A percentile compares a stretch with the other conserved stretches of the same genome.
Conservation (phyloP, 2,329 filamentous ascomycete genomes). For the Neurospora crassa region DNA sequence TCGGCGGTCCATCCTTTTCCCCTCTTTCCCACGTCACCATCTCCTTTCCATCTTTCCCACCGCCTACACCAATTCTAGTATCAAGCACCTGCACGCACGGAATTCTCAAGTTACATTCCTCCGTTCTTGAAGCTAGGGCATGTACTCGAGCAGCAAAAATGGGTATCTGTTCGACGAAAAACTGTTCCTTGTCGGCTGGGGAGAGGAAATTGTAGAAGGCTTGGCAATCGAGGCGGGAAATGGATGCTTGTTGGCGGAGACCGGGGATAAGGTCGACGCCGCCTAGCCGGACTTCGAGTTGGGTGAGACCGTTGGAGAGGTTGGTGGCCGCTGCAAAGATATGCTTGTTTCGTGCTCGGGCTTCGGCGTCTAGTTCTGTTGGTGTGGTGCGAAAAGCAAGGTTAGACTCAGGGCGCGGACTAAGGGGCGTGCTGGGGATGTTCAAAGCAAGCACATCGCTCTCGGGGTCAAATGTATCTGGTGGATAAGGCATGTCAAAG, state of each 20-base stretch:
- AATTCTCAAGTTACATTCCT: rapidly evolving
- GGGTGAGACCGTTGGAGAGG: not conserved
- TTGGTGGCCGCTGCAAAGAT: not conserved
- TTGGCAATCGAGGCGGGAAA: not conserved
- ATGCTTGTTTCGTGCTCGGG: not conserved
- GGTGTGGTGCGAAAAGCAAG: not conserved
- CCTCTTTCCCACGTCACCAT: not conserved
- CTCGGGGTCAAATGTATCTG: not conserved
- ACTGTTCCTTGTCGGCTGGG: not conserved
- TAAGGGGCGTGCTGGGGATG: not conserved
- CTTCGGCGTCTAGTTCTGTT: not conserved
- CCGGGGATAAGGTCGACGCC: not conserved
- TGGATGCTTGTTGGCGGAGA: not conserved
- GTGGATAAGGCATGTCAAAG: not conserved
- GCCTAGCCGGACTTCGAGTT: not conserved
- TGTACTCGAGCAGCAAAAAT: not conserved
- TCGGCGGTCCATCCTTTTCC: not conserved
- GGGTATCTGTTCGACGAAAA: not conserved
- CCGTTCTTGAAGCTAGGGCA: not conserved
- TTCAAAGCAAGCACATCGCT: not conserved
- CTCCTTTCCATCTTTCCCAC: not conserved
- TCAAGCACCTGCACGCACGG: not conserved
- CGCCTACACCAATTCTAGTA: not conserved
- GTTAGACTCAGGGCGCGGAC: not conserved
- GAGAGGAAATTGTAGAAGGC: not conserved